A percentile compares a stretch with the other conserved stretches of the same genome.
Evolutionary conservation across 257 asterid genomes (phyloP).

Genomic region (Fraxinus americana): DNA sequence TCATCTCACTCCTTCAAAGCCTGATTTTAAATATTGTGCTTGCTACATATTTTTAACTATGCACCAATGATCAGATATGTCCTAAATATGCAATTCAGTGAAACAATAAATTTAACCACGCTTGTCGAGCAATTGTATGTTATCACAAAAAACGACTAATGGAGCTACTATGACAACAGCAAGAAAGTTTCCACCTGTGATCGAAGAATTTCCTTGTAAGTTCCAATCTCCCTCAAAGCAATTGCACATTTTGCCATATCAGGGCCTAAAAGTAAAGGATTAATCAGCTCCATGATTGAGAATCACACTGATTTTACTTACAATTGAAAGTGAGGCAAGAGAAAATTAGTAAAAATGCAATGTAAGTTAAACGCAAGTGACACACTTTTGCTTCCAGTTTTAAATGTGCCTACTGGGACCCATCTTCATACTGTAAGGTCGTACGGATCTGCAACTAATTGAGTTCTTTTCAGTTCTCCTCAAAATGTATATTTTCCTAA

Average conservation of each 20-base stretch:
- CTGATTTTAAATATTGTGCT: not conserved
- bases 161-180: slow-evolving; percentile 15
- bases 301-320: not conserved
- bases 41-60: not conserved
- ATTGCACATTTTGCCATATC: slow-evolving; percentile 91
- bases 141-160: slow-evolving; percentile 12
- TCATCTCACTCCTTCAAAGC: not conserved
- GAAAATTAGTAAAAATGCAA: not conserved
- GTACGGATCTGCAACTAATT: slow-evolving; percentile 9
- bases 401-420: not conserved
- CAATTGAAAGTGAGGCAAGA: not conserved
- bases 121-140: slow-evolving; percentile 1
- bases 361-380: slow-evolving; percentile 8
- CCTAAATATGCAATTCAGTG: slow-evolving; percentile 9
- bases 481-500: not conserved
- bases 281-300: slow-evolving; percentile 28
- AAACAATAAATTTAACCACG: slow-evolving; percentile 8
- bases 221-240: slow-evolving; percentile 87
- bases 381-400: not conserved
- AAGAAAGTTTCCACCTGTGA: slow-evolving; percentile 60
- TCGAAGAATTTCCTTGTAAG: slow-evolving; percentile 90
- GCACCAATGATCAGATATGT: not conserved
- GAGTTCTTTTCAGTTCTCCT: not conserved
- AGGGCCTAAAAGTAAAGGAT: slow-evolving; percentile 58
- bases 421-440: slow-evolving; percentile 10